Base-by-base conservation (phyloP, 2,329 filamentous ascomycete genomes). In the Pyricularia grisea region DNA sequence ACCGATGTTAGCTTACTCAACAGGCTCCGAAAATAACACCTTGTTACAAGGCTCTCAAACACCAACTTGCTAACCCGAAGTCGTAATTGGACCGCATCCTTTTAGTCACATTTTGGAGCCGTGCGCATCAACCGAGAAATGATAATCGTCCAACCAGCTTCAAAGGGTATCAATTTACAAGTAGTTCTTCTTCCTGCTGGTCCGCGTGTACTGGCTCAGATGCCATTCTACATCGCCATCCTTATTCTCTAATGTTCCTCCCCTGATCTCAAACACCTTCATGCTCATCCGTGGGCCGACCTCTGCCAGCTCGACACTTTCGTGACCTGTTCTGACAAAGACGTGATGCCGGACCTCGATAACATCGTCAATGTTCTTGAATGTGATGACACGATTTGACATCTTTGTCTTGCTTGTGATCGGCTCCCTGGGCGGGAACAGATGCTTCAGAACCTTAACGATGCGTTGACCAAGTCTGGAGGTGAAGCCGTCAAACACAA, bases 241-340 rank as follows among this genome's bases (percentile, higher is more conserved):
- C 79, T 96, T 96, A 76, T 94, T 97, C 77, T 98, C 95, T 70
- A 97, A 82, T 4, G 94, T 97, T 20, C 95, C 94, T 68, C 90
- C 90, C 65, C 94, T 86, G 71, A 99, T 97, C 81, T 98, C 93
- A 76, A 98, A 99, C 68, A 93, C 83, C 73, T 93, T 86, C 93
- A 98, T 95, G n/a, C 93, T 97, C 92, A 98, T 97, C 69, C 95
- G 86, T 1, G 95, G 95, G 0, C 94, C 93, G 67, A 97, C 93
- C 78, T 97, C 93, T 17, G 92, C 90, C 74, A 97, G 80, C 78
- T 97, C 93, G 2, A 98, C 92, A 70, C 90, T 92, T 76, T 97
- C 90, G 76, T 94, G 95, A 0, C 92, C 91, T 0, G 95, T 98
- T 77, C 92, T 90, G 23, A 99, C 94, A 76, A 97, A 99, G 2